phyloP scores from a whole-genome alignment of 768 basidiomycete genomes.

The Fibroporia radiculosa region DNA sequence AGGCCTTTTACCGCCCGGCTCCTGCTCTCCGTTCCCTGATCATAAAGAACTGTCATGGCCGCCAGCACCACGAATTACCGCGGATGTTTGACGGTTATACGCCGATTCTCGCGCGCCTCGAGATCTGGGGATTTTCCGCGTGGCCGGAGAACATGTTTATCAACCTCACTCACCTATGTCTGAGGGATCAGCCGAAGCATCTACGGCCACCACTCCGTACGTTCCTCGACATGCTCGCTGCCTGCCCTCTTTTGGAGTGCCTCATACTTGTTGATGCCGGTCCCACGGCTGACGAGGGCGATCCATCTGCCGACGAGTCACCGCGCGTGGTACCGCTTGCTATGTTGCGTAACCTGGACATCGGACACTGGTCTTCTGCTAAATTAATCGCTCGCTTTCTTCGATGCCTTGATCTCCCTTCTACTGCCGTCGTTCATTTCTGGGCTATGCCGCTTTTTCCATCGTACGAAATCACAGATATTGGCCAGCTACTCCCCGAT shows the following conservation, averaged over 20 bases:
- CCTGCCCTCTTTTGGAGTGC: conserved; percentile 4
- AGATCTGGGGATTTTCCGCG: conserved; percentile 1
- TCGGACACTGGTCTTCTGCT: background rate
- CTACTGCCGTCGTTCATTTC: background rate
- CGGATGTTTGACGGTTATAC: conserved; percentile 6
- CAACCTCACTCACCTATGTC: conserved; percentile 6
- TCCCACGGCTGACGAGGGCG: background rate
- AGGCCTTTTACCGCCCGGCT: conserved; percentile 3
- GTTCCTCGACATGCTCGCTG: conserved; percentile 3
- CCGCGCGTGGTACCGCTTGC: background rate
- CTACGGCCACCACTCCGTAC: background rate
- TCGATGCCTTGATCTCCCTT: background rate
- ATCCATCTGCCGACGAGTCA: background rate
- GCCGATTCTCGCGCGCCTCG: conserved; percentile 7
- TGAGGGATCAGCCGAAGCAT: conserved; percentile 1
- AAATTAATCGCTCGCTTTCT: background rate
- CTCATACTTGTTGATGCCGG: conserved; percentile 1
- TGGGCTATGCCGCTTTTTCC: background rate
- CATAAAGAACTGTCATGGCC: background rate
- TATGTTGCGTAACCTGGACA: background rate
- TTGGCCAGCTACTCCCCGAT: background rate
- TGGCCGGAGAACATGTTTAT: conserved; percentile 7
- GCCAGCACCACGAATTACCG: conserved; percentile 3
- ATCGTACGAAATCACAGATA: background rate
- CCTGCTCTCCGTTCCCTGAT: conserved; percentile 1